These are phyloP conservation scores for Suillus ampliporus DNA, from an alignment of 768 basidiomycete genomes.

Conservation along the genomic window DNA sequence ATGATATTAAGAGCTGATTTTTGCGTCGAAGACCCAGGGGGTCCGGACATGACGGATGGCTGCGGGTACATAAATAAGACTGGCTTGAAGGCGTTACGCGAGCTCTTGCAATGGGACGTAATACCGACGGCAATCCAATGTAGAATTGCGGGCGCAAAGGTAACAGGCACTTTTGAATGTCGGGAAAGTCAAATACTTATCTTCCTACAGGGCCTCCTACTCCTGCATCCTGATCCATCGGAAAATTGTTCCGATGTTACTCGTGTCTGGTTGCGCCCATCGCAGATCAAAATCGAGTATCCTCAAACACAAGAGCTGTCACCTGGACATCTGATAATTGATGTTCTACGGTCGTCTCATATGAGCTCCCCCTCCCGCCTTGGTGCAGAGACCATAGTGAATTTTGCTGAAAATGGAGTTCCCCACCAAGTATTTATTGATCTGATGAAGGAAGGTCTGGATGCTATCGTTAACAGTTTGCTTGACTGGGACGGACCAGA, in stretches of 20 bases:
- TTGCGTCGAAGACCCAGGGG: slow-evolving; percentile 12
- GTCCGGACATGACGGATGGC: slow-evolving; percentile 61
- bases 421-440: slow-evolving; percentile 44
- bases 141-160: slow-evolving; percentile 55
- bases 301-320: slow-evolving; percentile 35
- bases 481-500: slow-evolving; percentile 51
- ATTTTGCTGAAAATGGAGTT: slow-evolving; percentile 70
- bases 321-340: slow-evolving; percentile 52
- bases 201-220: slow-evolving; percentile 27
- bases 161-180: background rate
- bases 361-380: slow-evolving; percentile 52
- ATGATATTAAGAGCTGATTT: background rate
- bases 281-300: slow-evolving; percentile 55
- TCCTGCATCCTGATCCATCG: slow-evolving; percentile 35
- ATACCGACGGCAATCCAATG: slow-evolving; percentile 57
- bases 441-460: slow-evolving; percentile 43
- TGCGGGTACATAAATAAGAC: slow-evolving; percentile 52
- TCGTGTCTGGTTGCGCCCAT: slow-evolving; percentile 42
- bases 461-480: slow-evolving; percentile 43
- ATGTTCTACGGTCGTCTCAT: slow-evolving; percentile 58
- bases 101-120: slow-evolving; percentile 41
- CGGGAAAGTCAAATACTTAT: background rate
- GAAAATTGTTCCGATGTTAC: slow-evolving; percentile 26
- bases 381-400: slow-evolving; percentile 64
- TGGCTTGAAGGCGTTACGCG: slow-evolving; percentile 40